Evolutionary conservation across 2,329 filamentous ascomycete genomes (phyloP).

Genomic region (Phyllosticta paracitricarpa): DNA sequence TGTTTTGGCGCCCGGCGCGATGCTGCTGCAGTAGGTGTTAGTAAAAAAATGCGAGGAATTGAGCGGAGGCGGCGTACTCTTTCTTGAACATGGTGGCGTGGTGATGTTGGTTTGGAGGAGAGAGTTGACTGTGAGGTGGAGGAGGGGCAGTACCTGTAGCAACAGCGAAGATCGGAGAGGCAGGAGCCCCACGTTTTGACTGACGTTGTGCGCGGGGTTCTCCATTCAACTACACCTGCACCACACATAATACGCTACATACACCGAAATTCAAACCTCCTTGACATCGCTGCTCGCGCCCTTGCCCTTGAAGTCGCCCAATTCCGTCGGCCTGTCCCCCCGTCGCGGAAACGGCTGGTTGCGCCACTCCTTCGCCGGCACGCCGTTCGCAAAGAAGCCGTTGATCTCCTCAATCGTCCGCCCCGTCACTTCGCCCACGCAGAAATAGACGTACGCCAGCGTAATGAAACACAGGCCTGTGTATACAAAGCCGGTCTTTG

Average conservation of each 20-base stretch:
- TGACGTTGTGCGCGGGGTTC: constrained; percentile 1
- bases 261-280: too few species aligned
- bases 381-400: constrained; percentile 15
- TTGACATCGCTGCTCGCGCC: not conserved
- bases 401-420: constrained; percentile 10
- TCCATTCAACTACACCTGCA: not conserved
- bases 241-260: not conserved
- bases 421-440: constrained; percentile 2
- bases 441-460: constrained; percentile 8
- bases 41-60: constrained; percentile 4
- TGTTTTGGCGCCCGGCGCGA: constrained; percentile 70
- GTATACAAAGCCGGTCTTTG: constrained; percentile 9
- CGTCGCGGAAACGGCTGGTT: not conserved
- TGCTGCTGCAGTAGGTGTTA: constrained; percentile 38
- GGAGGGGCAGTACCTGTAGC: not conserved
- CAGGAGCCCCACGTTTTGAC: constrained; percentile 9
- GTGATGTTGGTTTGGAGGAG: constrained; percentile 21
- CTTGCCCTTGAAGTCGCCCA: not conserved
- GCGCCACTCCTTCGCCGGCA: not conserved
- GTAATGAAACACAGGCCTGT: constrained; percentile 5
- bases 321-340: not conserved
- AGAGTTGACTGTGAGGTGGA: not conserved
- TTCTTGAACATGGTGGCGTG: constrained; percentile 73
- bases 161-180: constrained; percentile 6
- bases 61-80: constrained; percentile 50